A percentile compares a stretch with the other conserved stretches of the same genome.
Conservation (phyloP, 2,329 filamentous ascomycete species). For the Phaeophleospora eucalypticola region DNA sequence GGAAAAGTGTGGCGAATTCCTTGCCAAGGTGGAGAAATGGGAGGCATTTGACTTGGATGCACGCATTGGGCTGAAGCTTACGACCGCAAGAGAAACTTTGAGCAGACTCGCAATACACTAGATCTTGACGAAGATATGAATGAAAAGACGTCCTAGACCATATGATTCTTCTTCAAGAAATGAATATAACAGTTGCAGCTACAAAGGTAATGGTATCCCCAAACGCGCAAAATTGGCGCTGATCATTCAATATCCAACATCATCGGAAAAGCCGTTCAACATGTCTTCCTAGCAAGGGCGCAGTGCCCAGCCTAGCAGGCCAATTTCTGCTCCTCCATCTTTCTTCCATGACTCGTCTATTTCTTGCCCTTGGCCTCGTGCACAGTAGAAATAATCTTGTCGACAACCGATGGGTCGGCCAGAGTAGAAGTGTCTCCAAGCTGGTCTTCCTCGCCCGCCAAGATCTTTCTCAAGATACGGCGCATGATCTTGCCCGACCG, state of each 20-base stretch:
- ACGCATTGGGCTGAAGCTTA: constrained; percentile 67
- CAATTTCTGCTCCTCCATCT: too few species aligned
- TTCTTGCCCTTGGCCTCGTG: constrained; percentile 54
- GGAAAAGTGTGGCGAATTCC: constrained; percentile 58
- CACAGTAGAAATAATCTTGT: constrained; percentile 81
- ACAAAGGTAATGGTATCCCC: too few species aligned
- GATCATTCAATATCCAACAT: too few species aligned
- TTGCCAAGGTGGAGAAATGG: constrained; percentile 67
- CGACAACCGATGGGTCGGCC: constrained; percentile 83
- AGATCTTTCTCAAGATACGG: constrained; percentile 91
- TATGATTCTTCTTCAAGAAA: too few species aligned
- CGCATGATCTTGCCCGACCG: constrained; percentile 99
- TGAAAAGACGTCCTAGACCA: constrained; percentile 13
- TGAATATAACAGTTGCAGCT: too few species aligned
- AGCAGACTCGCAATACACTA: constrained; percentile 18
- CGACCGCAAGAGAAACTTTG: constrained; percentile 64
- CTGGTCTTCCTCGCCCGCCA: constrained; percentile 95
- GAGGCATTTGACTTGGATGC: constrained; percentile 70
- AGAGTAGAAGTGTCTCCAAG: constrained; percentile 91
- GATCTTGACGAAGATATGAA: constrained; percentile 17
- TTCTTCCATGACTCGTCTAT: constrained; percentile 23
- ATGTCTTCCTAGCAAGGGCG: too few species aligned
- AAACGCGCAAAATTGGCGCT: too few species aligned
- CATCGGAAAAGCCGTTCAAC: too few species aligned
- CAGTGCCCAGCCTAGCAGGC: too few species aligned